Percentiles rank a stretch among this genome's conserved stretches.
Conservation (phyloP, 2,329 filamentous ascomycete species). For the Westerdykella ornata region DNA sequence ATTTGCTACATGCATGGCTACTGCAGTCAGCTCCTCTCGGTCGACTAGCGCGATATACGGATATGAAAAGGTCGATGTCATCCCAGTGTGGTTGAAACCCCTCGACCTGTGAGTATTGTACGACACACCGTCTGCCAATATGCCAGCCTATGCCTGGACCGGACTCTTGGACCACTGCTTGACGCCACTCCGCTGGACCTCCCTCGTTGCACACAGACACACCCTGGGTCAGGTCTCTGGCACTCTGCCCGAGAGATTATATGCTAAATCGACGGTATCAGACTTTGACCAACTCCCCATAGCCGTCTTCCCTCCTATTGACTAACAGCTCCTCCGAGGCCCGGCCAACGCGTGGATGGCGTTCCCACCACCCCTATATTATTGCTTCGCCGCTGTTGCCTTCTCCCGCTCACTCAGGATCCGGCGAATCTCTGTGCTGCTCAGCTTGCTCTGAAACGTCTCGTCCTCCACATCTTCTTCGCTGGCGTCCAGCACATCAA, state of each 20-base stretch:
- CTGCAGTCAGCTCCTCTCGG: constrained; percentile 10
- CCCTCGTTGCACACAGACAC: constrained; percentile 22
- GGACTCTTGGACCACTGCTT: constrained; percentile 3
- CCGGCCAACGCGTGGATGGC: too few species aligned
- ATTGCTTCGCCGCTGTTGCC: constrained; percentile 4
- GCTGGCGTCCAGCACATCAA: constrained; percentile 73
- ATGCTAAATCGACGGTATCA: constrained; percentile 10
- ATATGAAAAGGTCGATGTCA: constrained; percentile 2
- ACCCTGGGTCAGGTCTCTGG: constrained; percentile 11
- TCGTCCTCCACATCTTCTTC: constrained; percentile 47
- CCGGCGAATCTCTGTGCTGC: constrained; percentile 74
- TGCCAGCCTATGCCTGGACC: too few species aligned
- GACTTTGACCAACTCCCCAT: constrained; percentile 9
- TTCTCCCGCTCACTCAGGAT: constrained; percentile 27
- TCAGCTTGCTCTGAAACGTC: constrained; percentile 76
- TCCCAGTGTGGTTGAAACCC: constrained; percentile 8
- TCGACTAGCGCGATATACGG: not conserved
- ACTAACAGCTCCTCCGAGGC: too few species aligned
- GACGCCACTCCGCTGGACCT: constrained; percentile 13
- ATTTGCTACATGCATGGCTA: constrained; percentile 16
- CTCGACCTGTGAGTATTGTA: too few species aligned
- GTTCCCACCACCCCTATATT: too few species aligned
- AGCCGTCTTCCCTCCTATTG: constrained; percentile 10
- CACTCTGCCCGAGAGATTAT: too few species aligned
- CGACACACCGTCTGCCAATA: too few species aligned